Base-by-base conservation (phyloP, 306 rosid species). In the Rosa multiflora region DNA sequence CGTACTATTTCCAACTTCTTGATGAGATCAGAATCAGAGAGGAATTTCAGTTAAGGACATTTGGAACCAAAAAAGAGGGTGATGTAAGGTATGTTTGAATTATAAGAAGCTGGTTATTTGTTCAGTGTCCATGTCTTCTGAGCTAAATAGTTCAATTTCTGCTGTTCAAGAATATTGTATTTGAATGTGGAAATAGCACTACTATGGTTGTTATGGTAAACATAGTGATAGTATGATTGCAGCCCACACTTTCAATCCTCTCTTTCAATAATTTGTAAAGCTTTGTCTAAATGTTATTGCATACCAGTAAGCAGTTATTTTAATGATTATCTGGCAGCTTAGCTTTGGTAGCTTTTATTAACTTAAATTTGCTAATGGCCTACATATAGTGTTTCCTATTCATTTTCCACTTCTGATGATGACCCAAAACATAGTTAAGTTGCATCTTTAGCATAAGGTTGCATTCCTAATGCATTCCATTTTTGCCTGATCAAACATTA, bases 41-140 rank as follows among this genome's bases (percentile, higher is more conserved):
- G 82, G 97, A 92, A 84, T 92, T 95, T 80, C 94, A 95, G 88
- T 75, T 91, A 52, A 91, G 99, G 85, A 95, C 98, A 17, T 95
- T 86, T 77, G 99, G 99, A 85, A 95, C 99, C 64, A 95, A 95
- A 87, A 89, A 91, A 84, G 99, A 95, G 86, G 90, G 95, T 5
- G 98, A 95, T 80, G 88, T 95, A 55, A 92, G 97, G 99, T 92
- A 92, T 72, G 90, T 73, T 70, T 11, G 67, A 40, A 17, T 58
- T 58, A 29, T 13, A 37, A 72, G 51, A 62, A 53, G n/a, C 51
- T 7, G 20, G 43, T 17, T 52, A 20, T 68, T 35, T 53, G 6
- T 39, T 48, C 32, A 6, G 2, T 49, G 18, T 69, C 43, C 17
- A 3, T 26, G 20, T 46, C 32, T 40, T 17, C 13, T 40, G n/a